Percentiles rank a stretch among this genome's conserved stretches.
Conservation (phyloP, 2,329 filamentous ascomycete species). For the Apiospora phragmitis region DNA sequence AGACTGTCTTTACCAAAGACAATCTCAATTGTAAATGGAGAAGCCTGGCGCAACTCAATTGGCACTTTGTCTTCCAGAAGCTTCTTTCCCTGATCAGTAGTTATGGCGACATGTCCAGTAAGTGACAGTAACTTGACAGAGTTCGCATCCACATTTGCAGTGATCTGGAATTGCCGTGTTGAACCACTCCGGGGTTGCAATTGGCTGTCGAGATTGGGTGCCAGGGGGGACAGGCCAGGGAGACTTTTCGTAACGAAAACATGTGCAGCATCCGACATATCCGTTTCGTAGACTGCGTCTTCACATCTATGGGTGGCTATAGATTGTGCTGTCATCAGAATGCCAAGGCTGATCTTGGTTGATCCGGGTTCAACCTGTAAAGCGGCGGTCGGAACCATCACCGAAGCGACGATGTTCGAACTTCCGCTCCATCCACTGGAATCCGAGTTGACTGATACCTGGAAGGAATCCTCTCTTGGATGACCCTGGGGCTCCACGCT, state of each 20-base stretch:
- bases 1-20: conserved; percentile 36
- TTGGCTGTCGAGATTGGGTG: not conserved
- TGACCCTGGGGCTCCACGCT: conserved; percentile 27
- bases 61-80: conserved; percentile 39
- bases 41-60: conserved; percentile 38
- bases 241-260: conserved; percentile 40
- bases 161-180: conserved; percentile 21
- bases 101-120: conserved; percentile 41
- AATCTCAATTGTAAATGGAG: conserved; percentile 42
- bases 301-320: not conserved
- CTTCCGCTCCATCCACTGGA: conserved; percentile 36
- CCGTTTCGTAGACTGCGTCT: not conserved
- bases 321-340: not conserved
- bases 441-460: conserved; percentile 36
- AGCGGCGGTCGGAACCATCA: conserved; percentile 38
- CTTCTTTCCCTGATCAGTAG: conserved; percentile 32
- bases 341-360: not conserved
- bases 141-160: conserved; percentile 29
- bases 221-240: conserved; percentile 26
- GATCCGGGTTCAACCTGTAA: conserved; percentile 26
- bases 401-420: conserved; percentile 41
- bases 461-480: conserved; percentile 31
- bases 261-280: conserved; percentile 1
- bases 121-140: conserved; percentile 34
- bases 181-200: not conserved